A percentile compares a stretch with the other conserved stretches of the same genome.
phyloP scores from a whole-genome alignment of 73 alveolate genomes.

The Uronychia binucleata region DNA sequence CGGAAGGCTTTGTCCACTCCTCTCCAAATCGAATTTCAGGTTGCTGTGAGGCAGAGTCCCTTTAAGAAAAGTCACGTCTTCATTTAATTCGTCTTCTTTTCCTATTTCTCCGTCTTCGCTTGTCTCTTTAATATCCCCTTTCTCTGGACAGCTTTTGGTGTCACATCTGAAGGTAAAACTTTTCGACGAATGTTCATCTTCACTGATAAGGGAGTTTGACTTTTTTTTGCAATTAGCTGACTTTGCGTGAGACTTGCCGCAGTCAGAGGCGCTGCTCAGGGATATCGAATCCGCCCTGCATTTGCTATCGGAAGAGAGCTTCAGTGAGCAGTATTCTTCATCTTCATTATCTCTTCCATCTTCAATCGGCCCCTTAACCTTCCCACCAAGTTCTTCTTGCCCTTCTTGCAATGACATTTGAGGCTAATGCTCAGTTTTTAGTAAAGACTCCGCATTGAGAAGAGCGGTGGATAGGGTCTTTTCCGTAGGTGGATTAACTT shows the following conservation, averaged over 20 bases:
- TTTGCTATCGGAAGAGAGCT: not conserved
- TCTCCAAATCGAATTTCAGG: not conserved
- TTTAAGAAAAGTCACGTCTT: not conserved
- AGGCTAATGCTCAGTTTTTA: no score
- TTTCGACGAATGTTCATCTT: not conserved
- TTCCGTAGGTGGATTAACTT: no score
- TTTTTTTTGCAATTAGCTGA: not conserved
- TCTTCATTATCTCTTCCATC: not conserved
- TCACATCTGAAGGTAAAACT: not conserved
- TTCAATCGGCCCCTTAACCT: not conserved
- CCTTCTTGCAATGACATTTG: no score
- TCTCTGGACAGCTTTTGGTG: not conserved
- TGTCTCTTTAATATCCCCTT: not conserved
- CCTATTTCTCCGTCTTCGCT: not conserved
- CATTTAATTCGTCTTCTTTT: not conserved
- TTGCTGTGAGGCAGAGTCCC: not conserved
- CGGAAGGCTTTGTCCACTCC: not conserved
- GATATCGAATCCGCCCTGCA: not conserved
- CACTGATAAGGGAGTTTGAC: not conserved
- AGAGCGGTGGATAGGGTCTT: no score
- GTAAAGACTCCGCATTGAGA: no score
- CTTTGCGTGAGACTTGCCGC: not conserved
- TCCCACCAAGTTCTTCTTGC: no score
- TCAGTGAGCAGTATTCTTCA: not conserved
- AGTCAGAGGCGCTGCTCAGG: not conserved